These are phyloP conservation scores for Yarrowia sp. DNA, from an alignment of 805 yeast genomes.

Conservation along the genomic window DNA sequence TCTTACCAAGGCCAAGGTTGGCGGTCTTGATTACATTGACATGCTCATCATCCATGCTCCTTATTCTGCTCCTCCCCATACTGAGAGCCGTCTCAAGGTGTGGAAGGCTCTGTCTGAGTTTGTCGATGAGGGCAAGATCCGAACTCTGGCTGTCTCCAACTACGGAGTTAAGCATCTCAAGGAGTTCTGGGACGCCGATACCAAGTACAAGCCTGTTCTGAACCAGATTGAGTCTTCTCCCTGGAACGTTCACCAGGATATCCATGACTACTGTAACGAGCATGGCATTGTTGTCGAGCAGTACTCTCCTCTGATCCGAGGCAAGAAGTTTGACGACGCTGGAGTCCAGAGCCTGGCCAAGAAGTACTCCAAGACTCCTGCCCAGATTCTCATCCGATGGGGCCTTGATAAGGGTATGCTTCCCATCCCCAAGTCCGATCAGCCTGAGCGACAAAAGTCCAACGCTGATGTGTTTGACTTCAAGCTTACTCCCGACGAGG, in stretches of 20 bases:
- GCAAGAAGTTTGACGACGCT: constrained; percentile 49
- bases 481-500: constrained; percentile 53
- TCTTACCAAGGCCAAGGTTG: constrained; percentile 58
- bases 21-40: constrained; percentile 75
- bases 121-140: constrained; percentile 62
- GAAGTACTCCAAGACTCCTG: constrained; percentile 53
- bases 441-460: constrained; percentile 57
- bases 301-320: constrained; percentile 53
- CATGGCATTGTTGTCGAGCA: constrained; percentile 67
- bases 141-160: constrained; percentile 81
- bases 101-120: constrained; percentile 73
- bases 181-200: constrained; percentile 67
- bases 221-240: constrained; percentile 88
- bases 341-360: constrained; percentile 54
- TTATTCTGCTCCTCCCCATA: constrained; percentile 74
- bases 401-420: constrained; percentile 75
- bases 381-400: constrained; percentile 78
- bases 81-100: constrained; percentile 68
- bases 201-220: constrained; percentile 70
- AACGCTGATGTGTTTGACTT: constrained; percentile 60
- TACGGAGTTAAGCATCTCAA: constrained; percentile 62
- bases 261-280: constrained; percentile 58
- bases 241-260: constrained; percentile 69
- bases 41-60: constrained; percentile 83
- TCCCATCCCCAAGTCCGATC: constrained; percentile 77